phyloP scores from a whole-genome alignment of 2,329 filamentous ascomycete species.

The Sporothrix inflata region DNA sequence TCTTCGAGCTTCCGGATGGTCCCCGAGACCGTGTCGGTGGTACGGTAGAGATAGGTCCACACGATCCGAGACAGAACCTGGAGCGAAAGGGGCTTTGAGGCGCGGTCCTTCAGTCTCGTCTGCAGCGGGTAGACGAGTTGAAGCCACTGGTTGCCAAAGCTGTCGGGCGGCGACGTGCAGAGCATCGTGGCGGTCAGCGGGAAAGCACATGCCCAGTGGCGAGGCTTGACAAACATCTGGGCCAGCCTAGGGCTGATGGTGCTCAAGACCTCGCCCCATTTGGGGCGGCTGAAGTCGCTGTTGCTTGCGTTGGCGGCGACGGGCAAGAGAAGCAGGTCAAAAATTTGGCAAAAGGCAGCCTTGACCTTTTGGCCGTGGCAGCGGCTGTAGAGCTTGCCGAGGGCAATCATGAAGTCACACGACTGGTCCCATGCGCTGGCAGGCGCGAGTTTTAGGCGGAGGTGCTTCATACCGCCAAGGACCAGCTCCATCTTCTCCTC shows the following conservation, averaged over 20 bases:
- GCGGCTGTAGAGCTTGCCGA: conserved; percentile 80
- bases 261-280: conserved; percentile 84
- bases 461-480: conserved; percentile 86
- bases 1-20: conserved; percentile 85
- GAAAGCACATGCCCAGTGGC: conserved; percentile 88
- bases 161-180: conserved; percentile 84
- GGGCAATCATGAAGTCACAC: conserved; percentile 82
- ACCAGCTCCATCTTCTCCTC: conserved; percentile 87
- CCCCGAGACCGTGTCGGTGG: conserved; percentile 68
- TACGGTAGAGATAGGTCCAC: conserved; percentile 93
- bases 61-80: conserved; percentile 87
- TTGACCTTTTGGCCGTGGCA: conserved; percentile 90
- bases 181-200: conserved; percentile 84
- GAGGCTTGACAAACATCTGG: conserved; percentile 86
- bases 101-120: conserved; percentile 80
- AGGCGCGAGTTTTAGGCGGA: conserved; percentile 75
- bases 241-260: conserved; percentile 76
- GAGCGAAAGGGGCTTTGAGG: conserved; percentile 75
- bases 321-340: conserved; percentile 83
- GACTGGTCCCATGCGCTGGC: conserved; percentile 80
- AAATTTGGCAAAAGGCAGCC: conserved; percentile 88
- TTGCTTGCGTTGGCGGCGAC: conserved; percentile 79
- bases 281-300: conserved; percentile 75
- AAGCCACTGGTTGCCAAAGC: conserved; percentile 84
- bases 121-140: conserved; percentile 77